A percentile compares a stretch with the other conserved stretches of the same genome.
Conservation (phyloP, 768 basidiomycete species). For the Suillus fuscotomentosus region DNA sequence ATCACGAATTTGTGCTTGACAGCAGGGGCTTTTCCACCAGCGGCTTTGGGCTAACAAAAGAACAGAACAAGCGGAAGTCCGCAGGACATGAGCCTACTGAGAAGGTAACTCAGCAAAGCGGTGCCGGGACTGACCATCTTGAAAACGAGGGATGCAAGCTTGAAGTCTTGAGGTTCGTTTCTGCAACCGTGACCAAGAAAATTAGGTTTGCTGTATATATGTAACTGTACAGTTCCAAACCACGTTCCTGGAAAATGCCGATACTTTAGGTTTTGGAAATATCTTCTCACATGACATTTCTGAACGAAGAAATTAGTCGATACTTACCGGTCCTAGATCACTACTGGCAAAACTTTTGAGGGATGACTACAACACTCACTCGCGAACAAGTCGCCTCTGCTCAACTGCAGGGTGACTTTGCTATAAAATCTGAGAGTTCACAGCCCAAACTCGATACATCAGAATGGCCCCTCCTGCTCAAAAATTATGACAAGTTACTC, state of each 20-base stretch:
- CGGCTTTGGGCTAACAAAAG: conserved; percentile 53
- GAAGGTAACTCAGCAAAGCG: conserved; percentile 90
- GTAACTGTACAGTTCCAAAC: conserved; percentile 53
- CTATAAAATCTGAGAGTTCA: conserved; percentile 76
- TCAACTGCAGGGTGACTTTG: conserved; percentile 71
- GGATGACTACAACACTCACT: conserved; percentile 37
- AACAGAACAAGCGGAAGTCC: conserved; percentile 27
- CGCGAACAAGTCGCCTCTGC: conserved; percentile 71
- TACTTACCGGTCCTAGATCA: neutral
- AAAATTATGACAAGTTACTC: conserved; percentile 98
- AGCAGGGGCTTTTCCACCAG: conserved; percentile 49
- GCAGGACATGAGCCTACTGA: conserved; percentile 81
- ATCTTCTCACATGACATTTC: conserved; percentile 21
- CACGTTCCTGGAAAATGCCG: conserved; percentile 15
- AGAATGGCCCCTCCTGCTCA: conserved; percentile 95
- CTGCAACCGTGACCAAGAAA: neutral
- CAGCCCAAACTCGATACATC: conserved; percentile 88
- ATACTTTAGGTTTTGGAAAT: conserved; percentile 1
- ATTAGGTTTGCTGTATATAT: conserved; percentile 20
- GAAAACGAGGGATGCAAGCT: conserved; percentile 28
- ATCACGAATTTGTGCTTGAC: conserved; percentile 79
- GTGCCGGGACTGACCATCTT: conserved; percentile 75
- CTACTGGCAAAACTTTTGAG: neutral
- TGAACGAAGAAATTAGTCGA: neutral
- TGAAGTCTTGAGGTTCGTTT: conserved; percentile 23